Evolutionary conservation across 805 yeast species (phyloP).

Genomic region (Hanseniaspora valbyensis): DNA sequence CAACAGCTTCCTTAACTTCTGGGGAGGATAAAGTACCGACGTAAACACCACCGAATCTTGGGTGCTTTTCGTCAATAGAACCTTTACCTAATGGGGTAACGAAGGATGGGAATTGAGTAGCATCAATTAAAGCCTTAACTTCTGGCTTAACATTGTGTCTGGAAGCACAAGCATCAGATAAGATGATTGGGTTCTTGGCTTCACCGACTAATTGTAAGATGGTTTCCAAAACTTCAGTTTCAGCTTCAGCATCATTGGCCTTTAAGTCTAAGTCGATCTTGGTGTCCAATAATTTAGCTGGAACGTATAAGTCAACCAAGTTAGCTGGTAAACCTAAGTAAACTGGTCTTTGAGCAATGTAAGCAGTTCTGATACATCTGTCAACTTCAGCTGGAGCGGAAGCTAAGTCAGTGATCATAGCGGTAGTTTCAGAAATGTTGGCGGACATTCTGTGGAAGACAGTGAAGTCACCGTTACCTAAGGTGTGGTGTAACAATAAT

Average conservation of each 20-base stretch:
- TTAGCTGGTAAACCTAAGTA: slow-evolving; percentile 77
- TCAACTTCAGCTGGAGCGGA: slow-evolving; percentile 65
- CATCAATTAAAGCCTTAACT: slow-evolving; percentile 48
- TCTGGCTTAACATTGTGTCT: slow-evolving; percentile 62
- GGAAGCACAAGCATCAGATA: slow-evolving; percentile 80
- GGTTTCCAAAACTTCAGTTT: slow-evolving; percentile 48
- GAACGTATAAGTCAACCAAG: slow-evolving; percentile 55
- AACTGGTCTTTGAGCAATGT: slow-evolving; percentile 64
- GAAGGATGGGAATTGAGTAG: slow-evolving; percentile 69
- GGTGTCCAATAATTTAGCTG: slow-evolving; percentile 44
- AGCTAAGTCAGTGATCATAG: slow-evolving; percentile 49
- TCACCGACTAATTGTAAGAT: slow-evolving; percentile 41
- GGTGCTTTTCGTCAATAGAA: slow-evolving; percentile 57
- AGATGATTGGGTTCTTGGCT: slow-evolving; percentile 60
- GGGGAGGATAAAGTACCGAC: slow-evolving; percentile 72
- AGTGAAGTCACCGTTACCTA: slow-evolving; percentile 73
- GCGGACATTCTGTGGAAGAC: slow-evolving; percentile 71
- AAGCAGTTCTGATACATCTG: slow-evolving; percentile 61
- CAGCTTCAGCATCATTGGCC: slow-evolving; percentile 51
- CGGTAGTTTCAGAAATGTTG: slow-evolving; percentile 56
- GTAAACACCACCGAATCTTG: slow-evolving; percentile 74
- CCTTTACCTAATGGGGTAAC: slow-evolving; percentile 90
- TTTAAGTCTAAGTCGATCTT: slow-evolving; percentile 53
- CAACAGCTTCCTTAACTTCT: slow-evolving; percentile 61
- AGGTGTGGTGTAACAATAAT: slow-evolving; percentile 67